Conservation (phyloP, 805 yeast genomes). For the Myxozyma neotropica region DNA sequence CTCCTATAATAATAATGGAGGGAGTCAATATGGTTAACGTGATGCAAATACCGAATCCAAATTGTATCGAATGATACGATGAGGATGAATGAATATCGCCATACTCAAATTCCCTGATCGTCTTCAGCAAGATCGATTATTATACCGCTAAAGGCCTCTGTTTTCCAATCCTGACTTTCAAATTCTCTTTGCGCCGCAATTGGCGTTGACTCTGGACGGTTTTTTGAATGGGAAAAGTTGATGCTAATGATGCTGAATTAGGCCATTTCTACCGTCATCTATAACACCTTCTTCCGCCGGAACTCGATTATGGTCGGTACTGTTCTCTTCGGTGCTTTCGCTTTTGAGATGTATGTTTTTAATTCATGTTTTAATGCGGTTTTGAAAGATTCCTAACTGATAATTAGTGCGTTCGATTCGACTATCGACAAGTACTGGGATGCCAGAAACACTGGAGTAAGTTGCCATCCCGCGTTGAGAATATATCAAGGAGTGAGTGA, state of each 20-base stretch:
- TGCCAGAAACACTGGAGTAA: slow-evolving; percentile 45
- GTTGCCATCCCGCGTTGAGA: slow-evolving; percentile 15
- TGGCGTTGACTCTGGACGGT: too few relatives aligned
- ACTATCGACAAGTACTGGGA: slow-evolving; percentile 45
- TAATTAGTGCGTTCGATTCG: slow-evolving; percentile 41
- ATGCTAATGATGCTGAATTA: background rate
- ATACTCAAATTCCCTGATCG: too few relatives aligned
- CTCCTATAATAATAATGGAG: too few relatives aligned
- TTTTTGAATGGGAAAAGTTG: background rate
- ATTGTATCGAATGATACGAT: too few relatives aligned
- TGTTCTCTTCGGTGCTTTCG: slow-evolving; percentile 73
- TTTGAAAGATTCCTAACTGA: background rate
- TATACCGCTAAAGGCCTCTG: background rate
- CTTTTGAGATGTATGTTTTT: slow-evolving; percentile 59
- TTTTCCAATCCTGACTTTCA: too few relatives aligned
- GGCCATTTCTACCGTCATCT: slow-evolving; percentile 47
- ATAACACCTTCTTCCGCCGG: slow-evolving; percentile 71
- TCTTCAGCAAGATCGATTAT: background rate
- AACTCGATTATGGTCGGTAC: slow-evolving; percentile 79
- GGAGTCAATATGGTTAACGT: too few relatives aligned
- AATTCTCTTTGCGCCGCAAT: too few relatives aligned
- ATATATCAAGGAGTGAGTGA: background rate
- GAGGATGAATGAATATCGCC: too few relatives aligned
- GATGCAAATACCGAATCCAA: too few relatives aligned
- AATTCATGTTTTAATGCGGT: background rate